Evolutionary conservation across 768 basidiomycete genomes (phyloP).

Genomic region (Trametes cinnabarina): DNA sequence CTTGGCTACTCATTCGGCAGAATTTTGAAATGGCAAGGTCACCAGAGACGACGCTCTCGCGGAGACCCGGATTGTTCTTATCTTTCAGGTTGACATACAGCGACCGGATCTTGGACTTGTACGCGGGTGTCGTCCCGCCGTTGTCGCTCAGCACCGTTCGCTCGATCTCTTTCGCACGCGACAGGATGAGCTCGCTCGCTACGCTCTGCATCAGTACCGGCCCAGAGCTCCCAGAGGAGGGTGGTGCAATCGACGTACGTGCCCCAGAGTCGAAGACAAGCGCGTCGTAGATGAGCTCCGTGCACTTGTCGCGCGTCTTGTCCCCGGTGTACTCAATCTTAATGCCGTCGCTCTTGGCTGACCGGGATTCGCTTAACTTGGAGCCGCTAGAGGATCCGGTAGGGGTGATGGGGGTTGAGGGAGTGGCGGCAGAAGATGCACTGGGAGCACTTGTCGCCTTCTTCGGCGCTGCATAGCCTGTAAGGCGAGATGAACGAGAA

Average conservation of each 20-base stretch:
- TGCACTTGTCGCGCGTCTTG: conserved; percentile 79
- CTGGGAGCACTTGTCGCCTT: conserved; percentile 22
- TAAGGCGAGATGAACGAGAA: background rate
- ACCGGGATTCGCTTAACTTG: conserved; percentile 45
- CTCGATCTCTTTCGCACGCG: conserved; percentile 71
- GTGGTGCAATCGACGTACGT: conserved; percentile 49
- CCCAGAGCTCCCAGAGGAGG: background rate
- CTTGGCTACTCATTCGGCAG: conserved; percentile 78
- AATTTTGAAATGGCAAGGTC: conserved; percentile 69
- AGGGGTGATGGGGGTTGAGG: conserved; percentile 27
- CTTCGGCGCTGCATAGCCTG: conserved; percentile 4
- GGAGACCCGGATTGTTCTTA: conserved; percentile 84
- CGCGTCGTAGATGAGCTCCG: conserved; percentile 89
- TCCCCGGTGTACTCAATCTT: conserved; percentile 59
- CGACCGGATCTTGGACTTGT: conserved; percentile 81
- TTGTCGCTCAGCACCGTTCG: conserved; percentile 51
- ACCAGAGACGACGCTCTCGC: conserved; percentile 84
- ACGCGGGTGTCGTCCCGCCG: conserved; percentile 45
- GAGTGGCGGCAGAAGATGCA: conserved; percentile 16
- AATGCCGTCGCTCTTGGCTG: conserved; percentile 70
- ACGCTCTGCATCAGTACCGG: background rate
- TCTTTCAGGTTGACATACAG: conserved; percentile 94
- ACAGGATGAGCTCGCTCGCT: conserved; percentile 59
- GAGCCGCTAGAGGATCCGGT: conserved; percentile 19
- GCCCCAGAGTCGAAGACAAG: conserved; percentile 83